Conservation (phyloP, 176 grass and related monocot genomes). For the Tuctoria greenei region DNA sequence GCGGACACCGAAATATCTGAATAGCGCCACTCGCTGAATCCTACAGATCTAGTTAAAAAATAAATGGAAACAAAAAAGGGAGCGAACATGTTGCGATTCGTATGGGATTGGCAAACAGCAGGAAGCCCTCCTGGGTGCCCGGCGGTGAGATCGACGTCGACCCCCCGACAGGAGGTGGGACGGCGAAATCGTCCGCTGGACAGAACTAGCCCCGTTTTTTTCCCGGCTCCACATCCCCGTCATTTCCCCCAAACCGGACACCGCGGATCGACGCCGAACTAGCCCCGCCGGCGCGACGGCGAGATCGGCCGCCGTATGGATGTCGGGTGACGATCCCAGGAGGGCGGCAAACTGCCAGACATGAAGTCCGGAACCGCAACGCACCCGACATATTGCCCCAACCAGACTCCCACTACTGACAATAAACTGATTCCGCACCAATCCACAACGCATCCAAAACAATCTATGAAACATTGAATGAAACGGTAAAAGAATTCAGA, state of each 20-base stretch:
- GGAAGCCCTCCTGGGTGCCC: not conserved
- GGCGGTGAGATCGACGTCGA: constrained; percentile 2
- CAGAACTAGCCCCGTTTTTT: not conserved
- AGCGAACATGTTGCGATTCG: not conserved
- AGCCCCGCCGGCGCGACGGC: not conserved
- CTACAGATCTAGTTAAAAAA: constrained; percentile 32
- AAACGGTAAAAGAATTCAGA: not conserved
- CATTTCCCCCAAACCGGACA: not conserved
- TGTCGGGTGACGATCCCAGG: not conserved
- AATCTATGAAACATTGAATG: constrained; percentile 7
- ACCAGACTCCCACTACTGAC: not conserved
- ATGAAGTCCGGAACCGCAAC: not conserved
- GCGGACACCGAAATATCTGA: constrained; percentile 14
- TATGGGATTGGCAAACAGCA: not conserved
- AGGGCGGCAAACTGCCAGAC: not conserved
- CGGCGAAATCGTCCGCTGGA: not conserved
- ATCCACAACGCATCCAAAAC: not conserved
- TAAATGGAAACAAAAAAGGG: not conserved
- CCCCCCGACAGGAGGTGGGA: not conserved
- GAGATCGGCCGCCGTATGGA: not conserved
- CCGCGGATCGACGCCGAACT: not conserved
- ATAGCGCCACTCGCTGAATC: not conserved
- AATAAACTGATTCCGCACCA: not conserved
- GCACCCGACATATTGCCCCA: not conserved
- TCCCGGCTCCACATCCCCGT: not conserved